Base-by-base conservation (phyloP, 352 stramenopile genomes). In the Phytophthora sansomeana region DNA sequence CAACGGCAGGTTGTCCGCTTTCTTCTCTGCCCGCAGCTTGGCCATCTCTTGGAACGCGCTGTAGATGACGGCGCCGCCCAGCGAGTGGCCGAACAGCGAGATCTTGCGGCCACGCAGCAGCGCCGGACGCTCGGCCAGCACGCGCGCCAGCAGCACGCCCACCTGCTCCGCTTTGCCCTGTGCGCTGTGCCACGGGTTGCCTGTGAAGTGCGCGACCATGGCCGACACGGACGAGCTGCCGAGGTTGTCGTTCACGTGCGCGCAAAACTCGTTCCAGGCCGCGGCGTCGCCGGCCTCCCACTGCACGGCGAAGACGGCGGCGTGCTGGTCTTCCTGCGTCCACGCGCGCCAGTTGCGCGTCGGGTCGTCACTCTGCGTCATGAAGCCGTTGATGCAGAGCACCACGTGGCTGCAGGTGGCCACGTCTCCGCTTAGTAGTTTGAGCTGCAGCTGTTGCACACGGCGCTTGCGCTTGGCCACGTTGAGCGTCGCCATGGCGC, bases 371-470 rank as follows among this genome's bases (percentile, higher is more conserved):
- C 81, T 78, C 32, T 94, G 84, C 26, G 87, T 94, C 87, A 96
- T 96, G 63, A 96, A 96, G 16, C 87, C 87, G 52, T 93, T 96
- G 65, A 96, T 81, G 53, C 85, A 93, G 41, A 96, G 73, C 58
- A 93, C 50, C 17, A 94, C 74, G 58, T 91, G 84, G 24, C 78
- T 76, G 41, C 75, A 79, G 13, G 57, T 75, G 28, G 72, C 59
- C 50, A 85, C 75, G 52, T 93, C 78, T n/a, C 87, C 87, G 43
- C 80, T 84, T 35, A 92, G 35, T 36, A 90, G 70, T 57, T 87
- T 72, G 28, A 96, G 71, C 39, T 80, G 57, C 46, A 96, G 50
- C 47, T 92, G 83, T 49, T 91, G 84, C 42, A 96, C 71, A 26
- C 80, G 60, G 1, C 83, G 81, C 11, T 88, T 85, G 48, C 90